A percentile compares a stretch with the other conserved stretches of the same genome.
Conservation (phyloP, 148 eudicot species). For the Spergularia bocconei region DNA sequence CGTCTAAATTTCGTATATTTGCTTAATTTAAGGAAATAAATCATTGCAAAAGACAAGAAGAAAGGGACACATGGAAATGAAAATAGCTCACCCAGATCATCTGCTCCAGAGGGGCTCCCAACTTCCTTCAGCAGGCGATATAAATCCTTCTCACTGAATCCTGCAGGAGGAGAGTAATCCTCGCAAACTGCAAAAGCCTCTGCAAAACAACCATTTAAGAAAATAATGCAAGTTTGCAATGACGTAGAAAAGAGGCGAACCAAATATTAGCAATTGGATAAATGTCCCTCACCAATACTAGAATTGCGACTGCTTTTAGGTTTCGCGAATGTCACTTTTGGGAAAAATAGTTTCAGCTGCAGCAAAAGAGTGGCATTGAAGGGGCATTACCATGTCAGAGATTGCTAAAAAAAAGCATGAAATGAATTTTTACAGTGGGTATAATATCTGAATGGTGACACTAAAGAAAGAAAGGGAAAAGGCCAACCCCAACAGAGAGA, state of each 20-base stretch:
- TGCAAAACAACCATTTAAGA: constrained; percentile 27
- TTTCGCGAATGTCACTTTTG: constrained; percentile 96
- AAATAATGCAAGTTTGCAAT: background rate
- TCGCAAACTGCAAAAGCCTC: constrained; percentile 99
- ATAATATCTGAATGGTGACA: too few relatives aligned
- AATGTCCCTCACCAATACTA: constrained; percentile 67
- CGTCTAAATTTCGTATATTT: background rate
- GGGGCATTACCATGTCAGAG: background rate
- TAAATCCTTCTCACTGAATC: constrained; percentile 86
- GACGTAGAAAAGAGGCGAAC: background rate
- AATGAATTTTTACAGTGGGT: too few relatives aligned
- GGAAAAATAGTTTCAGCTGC: constrained; percentile 94
- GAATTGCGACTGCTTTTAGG: constrained; percentile 99
- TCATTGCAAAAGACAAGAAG: background rate
- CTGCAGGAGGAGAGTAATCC: constrained; percentile 94
- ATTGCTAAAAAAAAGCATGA: too few relatives aligned
- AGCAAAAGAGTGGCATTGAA: constrained; percentile 21
- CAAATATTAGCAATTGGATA: background rate
- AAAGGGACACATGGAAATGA: constrained; percentile 4
- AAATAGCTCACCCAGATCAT: constrained; percentile 67
- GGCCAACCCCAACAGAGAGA: too few relatives aligned
- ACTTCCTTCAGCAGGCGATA: constrained; percentile 86
- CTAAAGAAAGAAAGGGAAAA: too few relatives aligned
- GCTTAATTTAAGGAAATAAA: background rate
- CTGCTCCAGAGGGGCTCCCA: constrained; percentile 91